A percentile compares a stretch with the other conserved stretches of the same genome.
Evolutionary conservation across 2,329 filamentous ascomycete species (phyloP).

Genomic region (Monilinia fructigena): DNA sequence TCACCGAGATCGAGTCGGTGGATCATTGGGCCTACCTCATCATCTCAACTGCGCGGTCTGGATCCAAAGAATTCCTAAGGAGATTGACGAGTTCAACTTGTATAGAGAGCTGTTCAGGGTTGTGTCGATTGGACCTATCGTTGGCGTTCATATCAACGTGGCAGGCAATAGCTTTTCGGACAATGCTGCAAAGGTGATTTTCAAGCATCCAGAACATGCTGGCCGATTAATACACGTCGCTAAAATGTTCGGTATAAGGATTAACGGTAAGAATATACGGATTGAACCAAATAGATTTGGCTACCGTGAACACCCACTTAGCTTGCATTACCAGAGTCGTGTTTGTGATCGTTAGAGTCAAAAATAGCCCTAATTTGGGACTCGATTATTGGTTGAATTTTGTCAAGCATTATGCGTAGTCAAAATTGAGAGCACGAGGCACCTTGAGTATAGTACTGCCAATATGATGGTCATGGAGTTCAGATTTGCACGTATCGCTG

Average conservation of each 20-base stretch:
- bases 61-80: neutral
- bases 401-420: neutral
- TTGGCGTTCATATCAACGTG: neutral
- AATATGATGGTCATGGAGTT: neutral
- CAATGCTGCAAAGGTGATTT: neutral
- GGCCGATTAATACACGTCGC: neutral
- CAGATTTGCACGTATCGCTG: neutral
- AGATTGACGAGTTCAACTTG: neutral
- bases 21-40: neutral
- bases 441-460: neutral
- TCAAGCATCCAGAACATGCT: neutral
- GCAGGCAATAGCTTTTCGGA: accelerated
- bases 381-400: neutral
- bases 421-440: neutral
- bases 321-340: neutral
- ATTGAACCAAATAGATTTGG: neutral
- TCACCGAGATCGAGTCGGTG: accelerated
- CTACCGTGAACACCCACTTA: neutral
- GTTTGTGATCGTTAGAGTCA: neutral
- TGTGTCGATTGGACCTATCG: neutral
- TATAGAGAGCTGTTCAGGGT: neutral
- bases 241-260: accelerated
- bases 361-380: neutral
- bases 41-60: neutral
- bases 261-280: neutral